Percentiles rank a stretch among this genome's conserved stretches.
phyloP scores from a whole-genome alignment of 2,329 filamentous ascomycete species.

The Drechslerella stenobrocha region DNA sequence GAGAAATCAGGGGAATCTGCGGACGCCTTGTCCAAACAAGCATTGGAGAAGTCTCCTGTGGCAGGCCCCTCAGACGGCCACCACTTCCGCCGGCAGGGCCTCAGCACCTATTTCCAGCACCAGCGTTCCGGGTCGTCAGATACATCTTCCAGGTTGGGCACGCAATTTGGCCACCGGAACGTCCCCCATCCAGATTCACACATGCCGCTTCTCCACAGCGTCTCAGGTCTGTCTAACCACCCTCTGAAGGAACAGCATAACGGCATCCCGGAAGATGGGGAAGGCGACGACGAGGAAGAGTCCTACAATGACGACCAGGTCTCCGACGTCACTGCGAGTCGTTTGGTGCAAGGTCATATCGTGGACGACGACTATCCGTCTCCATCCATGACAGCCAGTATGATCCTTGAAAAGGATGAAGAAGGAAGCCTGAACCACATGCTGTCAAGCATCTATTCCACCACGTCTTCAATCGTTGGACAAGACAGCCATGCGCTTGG shows the following conservation, averaged over 20 bases:
- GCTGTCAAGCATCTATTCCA: slow-evolving; percentile 76
- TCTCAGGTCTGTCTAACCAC: slow-evolving; percentile 23
- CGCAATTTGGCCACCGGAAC: slow-evolving; percentile 27
- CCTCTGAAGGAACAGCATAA: slow-evolving; percentile 43
- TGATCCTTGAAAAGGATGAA: slow-evolving; percentile 60
- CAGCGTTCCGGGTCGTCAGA: slow-evolving; percentile 45
- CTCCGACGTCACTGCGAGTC: slow-evolving; percentile 85
- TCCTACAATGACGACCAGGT: slow-evolving; percentile 79
- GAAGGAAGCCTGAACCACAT: slow-evolving; percentile 75
- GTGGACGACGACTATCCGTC: slow-evolving; percentile 92
- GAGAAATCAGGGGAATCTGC: slow-evolving; percentile 24
- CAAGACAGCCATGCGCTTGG: slow-evolving; percentile 72
- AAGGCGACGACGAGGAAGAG: slow-evolving; percentile 57
- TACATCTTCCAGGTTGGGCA: slow-evolving; percentile 33
- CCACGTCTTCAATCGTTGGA: slow-evolving; percentile 74
- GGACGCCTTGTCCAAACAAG: slow-evolving; percentile 23
- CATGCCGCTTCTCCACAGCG: slow-evolving; percentile 39
- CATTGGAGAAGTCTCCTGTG: slow-evolving; percentile 28
- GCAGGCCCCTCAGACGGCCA: slow-evolving; percentile 53
- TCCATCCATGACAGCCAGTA: slow-evolving; percentile 67
- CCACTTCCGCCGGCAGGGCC: slow-evolving; percentile 46
- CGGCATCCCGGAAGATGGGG: slow-evolving; percentile 34
- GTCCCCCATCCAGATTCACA: slow-evolving; percentile 46
- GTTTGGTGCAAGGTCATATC: slow-evolving; percentile 89
- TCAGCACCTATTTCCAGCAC: slow-evolving; percentile 42